A percentile compares a stretch with the other conserved stretches of the same genome.
Evolutionary conservation across 495 filamentous ascomycete genomes (phyloP).

Genomic region (Lasiosphaeria hispida): DNA sequence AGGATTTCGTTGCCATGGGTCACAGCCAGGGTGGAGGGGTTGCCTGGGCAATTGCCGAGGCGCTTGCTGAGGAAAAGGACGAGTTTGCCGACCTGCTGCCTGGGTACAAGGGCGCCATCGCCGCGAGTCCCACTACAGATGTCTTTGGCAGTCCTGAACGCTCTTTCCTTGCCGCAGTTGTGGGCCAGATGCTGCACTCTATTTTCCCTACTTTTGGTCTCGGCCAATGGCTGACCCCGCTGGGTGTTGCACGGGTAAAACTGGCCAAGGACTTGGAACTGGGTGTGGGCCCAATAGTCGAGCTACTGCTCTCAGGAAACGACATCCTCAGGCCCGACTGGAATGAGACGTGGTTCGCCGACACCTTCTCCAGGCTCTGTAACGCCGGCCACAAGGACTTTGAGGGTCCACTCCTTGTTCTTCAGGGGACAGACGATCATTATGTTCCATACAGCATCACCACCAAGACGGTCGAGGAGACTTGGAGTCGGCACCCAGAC

Average conservation of each 20-base stretch:
- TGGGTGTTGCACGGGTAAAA: neutral
- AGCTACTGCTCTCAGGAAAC: neutral
- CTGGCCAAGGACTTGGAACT: neutral
- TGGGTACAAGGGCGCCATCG: slow-evolving; percentile 45
- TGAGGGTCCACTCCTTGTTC: slow-evolving; percentile 44
- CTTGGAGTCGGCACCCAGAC: slow-evolving; percentile 16
- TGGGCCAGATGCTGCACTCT: neutral
- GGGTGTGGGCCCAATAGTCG: neutral
- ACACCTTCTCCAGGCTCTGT: slow-evolving; percentile 21
- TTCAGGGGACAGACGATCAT: slow-evolving; percentile 41
- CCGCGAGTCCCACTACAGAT: slow-evolving; percentile 36
- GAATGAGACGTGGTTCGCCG: neutral
- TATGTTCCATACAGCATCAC: slow-evolving; percentile 29
- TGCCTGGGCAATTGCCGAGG: slow-evolving; percentile 45
- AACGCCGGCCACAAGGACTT: slow-evolving; percentile 35
- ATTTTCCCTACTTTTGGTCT: neutral
- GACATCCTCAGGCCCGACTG: neutral
- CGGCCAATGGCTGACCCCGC: neutral
- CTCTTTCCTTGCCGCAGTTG: neutral
- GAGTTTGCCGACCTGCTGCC: slow-evolving; percentile 16
- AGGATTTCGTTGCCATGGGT: slow-evolving; percentile 44
- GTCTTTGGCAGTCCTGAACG: slow-evolving; percentile 24
- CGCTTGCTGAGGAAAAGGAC: slow-evolving; percentile 20
- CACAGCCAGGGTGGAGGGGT: slow-evolving; percentile 51
- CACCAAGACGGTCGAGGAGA: slow-evolving; percentile 10